phyloP scores from a whole-genome alignment of 768 basidiomycete genomes.

The Neoboletus brunneissimus region DNA sequence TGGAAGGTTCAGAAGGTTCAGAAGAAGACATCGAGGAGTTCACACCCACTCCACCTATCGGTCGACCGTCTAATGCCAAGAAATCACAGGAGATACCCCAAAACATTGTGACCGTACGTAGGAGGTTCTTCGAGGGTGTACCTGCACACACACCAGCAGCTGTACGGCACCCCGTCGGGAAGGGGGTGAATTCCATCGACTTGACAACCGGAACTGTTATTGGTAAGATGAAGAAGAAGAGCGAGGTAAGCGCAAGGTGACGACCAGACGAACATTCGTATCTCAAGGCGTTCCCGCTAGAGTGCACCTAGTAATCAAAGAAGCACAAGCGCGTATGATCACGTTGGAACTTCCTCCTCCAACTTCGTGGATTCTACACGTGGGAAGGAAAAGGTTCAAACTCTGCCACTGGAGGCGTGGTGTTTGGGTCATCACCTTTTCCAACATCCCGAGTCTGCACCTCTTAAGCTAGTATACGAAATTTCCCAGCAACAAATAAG shows the following conservation, averaged over 20 bases:
- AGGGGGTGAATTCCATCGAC: conserved; percentile 3
- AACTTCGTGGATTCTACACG: conserved; percentile 19
- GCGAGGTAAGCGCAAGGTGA: conserved; percentile 18
- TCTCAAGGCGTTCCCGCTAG: conserved; percentile 13
- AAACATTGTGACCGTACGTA: conserved; percentile 14
- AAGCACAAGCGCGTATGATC: conserved; percentile 9
- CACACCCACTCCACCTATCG: conserved; percentile 1
- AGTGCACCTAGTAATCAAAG: not conserved
- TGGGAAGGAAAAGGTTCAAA: conserved; percentile 1
- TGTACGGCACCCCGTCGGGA: not conserved
- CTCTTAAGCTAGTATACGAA: conserved; percentile 18
- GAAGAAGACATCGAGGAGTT: conserved; percentile 25
- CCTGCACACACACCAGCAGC: conserved; percentile 4
- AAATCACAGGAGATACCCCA: conserved; percentile 16
- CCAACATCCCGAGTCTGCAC: conserved; percentile 7
- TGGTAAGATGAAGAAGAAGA: conserved; percentile 26
- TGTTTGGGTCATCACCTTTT: conserved; percentile 26
- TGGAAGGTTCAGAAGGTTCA: conserved; percentile 25
- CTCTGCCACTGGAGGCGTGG: conserved; percentile 28
- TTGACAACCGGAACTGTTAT: not conserved
- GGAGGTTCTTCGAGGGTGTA: conserved; percentile 5
- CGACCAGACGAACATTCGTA: not conserved
- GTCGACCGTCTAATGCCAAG: not conserved
- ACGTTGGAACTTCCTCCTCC: conserved; percentile 30
- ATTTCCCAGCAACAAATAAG: not conserved